phyloP scores from a whole-genome alignment of 805 yeast species.

The Limtongia smithiae region DNA sequence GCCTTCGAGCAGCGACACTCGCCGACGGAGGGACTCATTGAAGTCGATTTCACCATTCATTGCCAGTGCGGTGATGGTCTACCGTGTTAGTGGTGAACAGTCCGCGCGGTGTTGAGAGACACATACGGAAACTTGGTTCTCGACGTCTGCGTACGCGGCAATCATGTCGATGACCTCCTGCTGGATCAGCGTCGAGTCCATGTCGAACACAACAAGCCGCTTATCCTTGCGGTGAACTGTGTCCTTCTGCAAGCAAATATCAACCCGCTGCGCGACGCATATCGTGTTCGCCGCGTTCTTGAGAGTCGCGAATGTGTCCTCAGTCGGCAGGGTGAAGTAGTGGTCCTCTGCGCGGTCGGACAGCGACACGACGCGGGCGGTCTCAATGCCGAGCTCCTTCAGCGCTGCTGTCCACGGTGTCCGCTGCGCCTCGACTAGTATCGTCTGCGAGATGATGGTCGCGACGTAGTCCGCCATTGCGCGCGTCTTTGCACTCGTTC shows the following conservation, averaged over 20 bases:
- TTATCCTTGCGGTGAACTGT: constrained; percentile 13
- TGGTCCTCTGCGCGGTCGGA: constrained; percentile 22
- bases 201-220: constrained; percentile 79
- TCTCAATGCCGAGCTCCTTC: neutral
- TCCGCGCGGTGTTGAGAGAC: neutral
- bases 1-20: constrained; percentile 81
- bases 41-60: constrained; percentile 97
- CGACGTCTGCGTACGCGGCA: constrained; percentile 91
- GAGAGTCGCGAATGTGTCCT: constrained; percentile 2
- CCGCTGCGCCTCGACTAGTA: constrained; percentile 9
- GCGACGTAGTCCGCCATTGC: constrained; percentile 5
- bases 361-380: neutral
- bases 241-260: constrained; percentile 19
- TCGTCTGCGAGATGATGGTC: constrained; percentile 11
- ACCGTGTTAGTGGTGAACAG: neutral
- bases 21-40: constrained; percentile 66
- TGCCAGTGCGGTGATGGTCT: constrained; percentile 77
- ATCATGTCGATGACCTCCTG: constrained; percentile 96
- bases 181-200: constrained; percentile 94
- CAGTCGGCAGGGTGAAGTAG: constrained; percentile 5
- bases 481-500: too few species aligned
- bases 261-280: constrained; percentile 11
- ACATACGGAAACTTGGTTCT: constrained; percentile 68
- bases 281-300: constrained; percentile 5
- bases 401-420: constrained; percentile 4